Evolutionary conservation across 495 filamentous ascomycete species (phyloP).

Genomic region (Daldinia bambusicola): DNA sequence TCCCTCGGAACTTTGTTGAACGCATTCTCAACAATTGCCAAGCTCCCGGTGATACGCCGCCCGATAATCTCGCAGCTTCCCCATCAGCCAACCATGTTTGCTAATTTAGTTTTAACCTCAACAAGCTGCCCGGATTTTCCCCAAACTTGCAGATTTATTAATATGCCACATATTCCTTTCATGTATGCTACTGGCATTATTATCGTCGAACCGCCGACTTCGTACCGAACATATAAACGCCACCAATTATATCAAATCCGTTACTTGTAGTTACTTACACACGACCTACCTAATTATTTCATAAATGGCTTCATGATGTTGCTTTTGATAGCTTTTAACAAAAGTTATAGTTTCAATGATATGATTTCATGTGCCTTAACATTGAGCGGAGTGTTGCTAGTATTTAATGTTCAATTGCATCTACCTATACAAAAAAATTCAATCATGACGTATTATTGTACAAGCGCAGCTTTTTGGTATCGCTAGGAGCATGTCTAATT

Average conservation of each 20-base stretch:
- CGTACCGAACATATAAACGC: neutral
- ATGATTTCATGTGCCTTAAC: neutral
- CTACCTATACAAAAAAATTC: conserved; percentile 41
- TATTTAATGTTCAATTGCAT: conserved; percentile 28
- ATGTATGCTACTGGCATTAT: too few relatives aligned
- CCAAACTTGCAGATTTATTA: conserved; percentile 17
- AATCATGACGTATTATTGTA: conserved; percentile 48
- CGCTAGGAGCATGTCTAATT: conserved; percentile 48
- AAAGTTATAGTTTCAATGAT: neutral
- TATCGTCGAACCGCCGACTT: neutral
- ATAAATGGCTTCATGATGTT: neutral
- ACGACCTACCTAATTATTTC: neutral
- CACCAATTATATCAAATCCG: conserved; percentile 6
- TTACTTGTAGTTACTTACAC: neutral
- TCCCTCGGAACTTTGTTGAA: conserved; percentile 12
- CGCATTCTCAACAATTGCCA: conserved; percentile 46
- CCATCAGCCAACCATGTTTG: conserved; percentile 31
- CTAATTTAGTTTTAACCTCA: conserved; percentile 22
- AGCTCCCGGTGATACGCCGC: conserved; percentile 31
- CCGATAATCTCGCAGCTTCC: conserved; percentile 35
- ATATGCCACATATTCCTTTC: too few relatives aligned
- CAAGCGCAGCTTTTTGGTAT: conserved; percentile 52
- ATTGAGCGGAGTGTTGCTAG: neutral
- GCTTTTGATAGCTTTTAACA: neutral
- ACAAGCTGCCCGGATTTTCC: conserved; percentile 42